Evolutionary conservation across 768 basidiomycete species (phyloP), one percentile per base, ranked within the genome.

Genomic region (Suillus weaverae): DNA sequence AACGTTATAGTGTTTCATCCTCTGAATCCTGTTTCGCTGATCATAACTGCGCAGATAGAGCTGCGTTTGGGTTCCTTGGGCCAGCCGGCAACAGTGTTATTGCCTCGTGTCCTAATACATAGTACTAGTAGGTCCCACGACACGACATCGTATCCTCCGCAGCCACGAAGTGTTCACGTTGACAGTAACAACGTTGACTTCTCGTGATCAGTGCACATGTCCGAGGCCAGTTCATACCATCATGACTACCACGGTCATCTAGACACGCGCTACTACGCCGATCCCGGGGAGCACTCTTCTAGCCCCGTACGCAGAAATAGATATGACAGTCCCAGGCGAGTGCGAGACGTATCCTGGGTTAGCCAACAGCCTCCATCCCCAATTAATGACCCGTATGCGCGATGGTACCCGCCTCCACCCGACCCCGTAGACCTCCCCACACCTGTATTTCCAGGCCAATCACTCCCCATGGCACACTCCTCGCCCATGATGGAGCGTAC

Each of bases 401-500:
- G 57, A 59, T 59, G 57, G 57, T 30, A 41, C 9, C 67, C 68
- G 2, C 65, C 67, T 26, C 56, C 72, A 3, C 65, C 64, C 7
- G 61, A 63, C 5, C 66, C 72, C 7, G 38, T n/a, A 11, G 64
- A 61, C 32, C 62, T 69, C 20, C 66, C 69, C 9, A 66, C 66
- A 4, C 66, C 66, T 22, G 38, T 41, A 20, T 20, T 20, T 20
- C 56, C 36, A 18, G 41, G 36, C 18, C 54, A 59, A 41, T n/a
- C 53, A 39, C 55, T 32, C 20, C 56, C 62, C 20, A 11, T 54
- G 33, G 33, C 50, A 36, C 62, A 62, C 3, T 59, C 55, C 36
- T 62, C 62, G 1, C 51, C 62, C 39, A 41, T 59, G 57, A 69
- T 32, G 76, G 64, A 10, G 72, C 68, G 30, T 80, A 78, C 43